These are phyloP conservation scores for Phialophora chinensis DNA, from an alignment of 2,329 filamentous ascomycete genomes.

Conservation along the genomic window DNA sequence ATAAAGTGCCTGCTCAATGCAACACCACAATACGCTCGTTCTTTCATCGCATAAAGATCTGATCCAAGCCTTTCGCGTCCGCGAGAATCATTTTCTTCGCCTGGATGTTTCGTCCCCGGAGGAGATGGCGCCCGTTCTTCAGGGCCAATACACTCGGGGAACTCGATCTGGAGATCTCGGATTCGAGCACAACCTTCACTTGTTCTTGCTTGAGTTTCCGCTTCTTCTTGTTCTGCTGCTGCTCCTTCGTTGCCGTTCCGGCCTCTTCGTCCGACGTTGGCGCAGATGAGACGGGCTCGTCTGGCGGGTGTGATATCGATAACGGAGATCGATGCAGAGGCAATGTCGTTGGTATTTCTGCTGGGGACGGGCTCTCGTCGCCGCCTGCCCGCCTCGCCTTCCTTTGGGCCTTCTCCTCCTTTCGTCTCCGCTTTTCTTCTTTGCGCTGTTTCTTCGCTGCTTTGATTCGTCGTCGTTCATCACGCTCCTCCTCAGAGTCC, in stretches of 20 bases:
- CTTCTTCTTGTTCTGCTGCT: neutral
- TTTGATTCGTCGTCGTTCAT: conserved; percentile 40
- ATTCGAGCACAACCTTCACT: neutral
- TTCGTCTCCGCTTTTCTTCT: conserved; percentile 43
- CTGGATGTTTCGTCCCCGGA: conserved; percentile 81
- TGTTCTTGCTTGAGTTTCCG: conserved; percentile 10
- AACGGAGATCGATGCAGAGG: conserved; percentile 21
- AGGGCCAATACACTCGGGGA: neutral
- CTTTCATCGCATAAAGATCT: conserved; percentile 49
- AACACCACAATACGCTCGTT: neutral
- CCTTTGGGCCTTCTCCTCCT: conserved; percentile 41
- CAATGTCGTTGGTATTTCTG: neutral
- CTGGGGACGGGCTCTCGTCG: conserved; percentile 4
- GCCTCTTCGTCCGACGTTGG: conserved; percentile 39
- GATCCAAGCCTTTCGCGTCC: conserved; percentile 81
- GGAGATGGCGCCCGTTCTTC: conserved; percentile 68
- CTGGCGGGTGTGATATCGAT: conserved; percentile 20
- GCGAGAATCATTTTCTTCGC: conserved; percentile 84
- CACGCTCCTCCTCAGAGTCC: conserved; percentile 30
- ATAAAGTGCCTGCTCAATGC: neutral
- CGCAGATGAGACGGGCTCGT: conserved; percentile 31
- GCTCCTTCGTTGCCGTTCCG: conserved; percentile 45
- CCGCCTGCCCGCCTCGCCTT: conserved; percentile 37
- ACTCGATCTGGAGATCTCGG: neutral
- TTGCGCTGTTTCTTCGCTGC: conserved; percentile 40